These are phyloP conservation scores for Protomyces gravidus DNA, from an alignment of 1,139 yeast genomes.

Conservation along the genomic window DNA sequence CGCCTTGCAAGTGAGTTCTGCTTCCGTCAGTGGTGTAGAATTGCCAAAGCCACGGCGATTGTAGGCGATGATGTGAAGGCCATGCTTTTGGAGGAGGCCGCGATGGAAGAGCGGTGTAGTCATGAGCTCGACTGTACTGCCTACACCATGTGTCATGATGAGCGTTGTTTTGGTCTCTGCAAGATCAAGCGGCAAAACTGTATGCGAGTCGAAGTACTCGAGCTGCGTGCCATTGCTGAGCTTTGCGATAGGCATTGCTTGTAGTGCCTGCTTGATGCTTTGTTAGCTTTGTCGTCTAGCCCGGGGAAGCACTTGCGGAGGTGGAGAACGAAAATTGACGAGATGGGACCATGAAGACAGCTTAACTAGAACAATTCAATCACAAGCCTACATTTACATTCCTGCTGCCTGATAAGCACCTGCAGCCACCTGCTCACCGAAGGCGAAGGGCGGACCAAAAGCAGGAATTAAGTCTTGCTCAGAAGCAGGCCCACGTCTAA, in stretches of 20 bases:
- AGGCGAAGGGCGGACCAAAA: neutral
- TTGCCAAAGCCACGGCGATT: neutral
- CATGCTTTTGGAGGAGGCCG: neutral
- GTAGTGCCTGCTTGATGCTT: too few species aligned
- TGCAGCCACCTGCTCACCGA: neutral
- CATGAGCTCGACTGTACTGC: neutral
- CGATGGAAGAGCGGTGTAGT: neutral
- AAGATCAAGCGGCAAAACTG: neutral
- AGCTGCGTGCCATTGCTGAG: neutral
- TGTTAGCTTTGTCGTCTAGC: too few species aligned
- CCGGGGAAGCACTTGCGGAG: too few species aligned
- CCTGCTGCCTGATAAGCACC: neutral
- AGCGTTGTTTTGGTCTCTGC: neutral
- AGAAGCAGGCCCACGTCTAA: conserved; percentile 41
- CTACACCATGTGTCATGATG: conserved; percentile 1
- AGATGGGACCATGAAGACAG: too few species aligned
- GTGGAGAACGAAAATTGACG: too few species aligned
- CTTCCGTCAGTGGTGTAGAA: neutral
- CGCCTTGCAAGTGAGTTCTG: neutral
- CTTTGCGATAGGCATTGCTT: neutral
- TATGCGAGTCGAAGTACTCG: neutral
- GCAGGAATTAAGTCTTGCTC: conserved; percentile 5
- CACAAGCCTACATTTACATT: neutral
- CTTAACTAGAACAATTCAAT: too few species aligned
- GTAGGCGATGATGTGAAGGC: neutral